Base-by-base conservation (phyloP, 208 protist genomes). In the Leishmania turanica region DNA sequence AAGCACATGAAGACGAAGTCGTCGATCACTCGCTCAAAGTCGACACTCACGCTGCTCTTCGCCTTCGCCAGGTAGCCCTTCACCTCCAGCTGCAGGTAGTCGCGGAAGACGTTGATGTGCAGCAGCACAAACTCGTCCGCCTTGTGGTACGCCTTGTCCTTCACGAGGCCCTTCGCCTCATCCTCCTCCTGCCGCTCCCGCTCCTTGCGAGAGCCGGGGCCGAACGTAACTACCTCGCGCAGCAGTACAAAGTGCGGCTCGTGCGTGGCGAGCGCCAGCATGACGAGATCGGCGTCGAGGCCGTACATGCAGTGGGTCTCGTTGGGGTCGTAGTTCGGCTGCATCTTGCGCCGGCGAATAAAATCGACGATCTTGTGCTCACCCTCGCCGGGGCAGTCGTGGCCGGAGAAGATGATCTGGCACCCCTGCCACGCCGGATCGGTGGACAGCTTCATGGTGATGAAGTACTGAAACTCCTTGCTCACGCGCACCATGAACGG, bases 331-430 rank as follows among this genome's bases (percentile, higher is more conserved):
- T 99, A 99, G 24, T 88, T 94, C 1, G 92, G 92, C 84, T 95
- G 83, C 83, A 91, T 91, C 90, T 99, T 98, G 72, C 97, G 92
- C 58, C 89, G 84, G 68, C 99, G 95, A 80, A 99, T 99, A 87
- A 99, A 99, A 70, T 99, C 97, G 80, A 99, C 99, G 81, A 99
- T 99, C 90, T 99, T 99, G 89, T 99, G 99, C 92, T 99, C 99
- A 40, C 99, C 99, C 92, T 99, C 99, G 5, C 99, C 99, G 17
- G 99, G 98, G 74, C 96, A 93, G 76, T 98, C 90, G 77, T 99
- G 95, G 66, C 96, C 98, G 45, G 97, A 99, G 76, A 99, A 96
- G 78, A 99, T 95, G 71, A 99, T 91, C 69, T 97, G 84, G 73
- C 98, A 95, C 64, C 84, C 88, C 80, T 94, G 89, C 98, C 98